phyloP scores from a whole-genome alignment of 2,329 filamentous ascomycete genomes.

The Aspergillus sp. region DNA sequence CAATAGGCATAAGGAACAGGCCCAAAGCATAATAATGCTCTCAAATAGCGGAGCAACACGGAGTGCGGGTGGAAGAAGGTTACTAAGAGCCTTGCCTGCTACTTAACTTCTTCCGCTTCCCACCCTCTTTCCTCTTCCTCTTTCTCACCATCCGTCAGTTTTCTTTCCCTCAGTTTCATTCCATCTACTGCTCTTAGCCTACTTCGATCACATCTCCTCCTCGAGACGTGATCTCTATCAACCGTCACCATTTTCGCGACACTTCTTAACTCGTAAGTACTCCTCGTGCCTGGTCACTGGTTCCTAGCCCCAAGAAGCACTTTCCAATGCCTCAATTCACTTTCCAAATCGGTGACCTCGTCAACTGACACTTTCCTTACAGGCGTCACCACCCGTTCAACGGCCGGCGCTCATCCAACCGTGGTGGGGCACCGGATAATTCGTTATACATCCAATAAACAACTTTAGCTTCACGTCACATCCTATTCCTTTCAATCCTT shows the following conservation, averaged over 20 bases:
- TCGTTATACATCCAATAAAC: constrained; percentile 43
- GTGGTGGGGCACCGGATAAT: constrained; percentile 70
- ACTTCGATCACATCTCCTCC: constrained; percentile 26
- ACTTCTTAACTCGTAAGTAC: constrained; percentile 86
- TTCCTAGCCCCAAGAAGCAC: too few relatives aligned
- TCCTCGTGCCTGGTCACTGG: too few relatives aligned
- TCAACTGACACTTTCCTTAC: constrained; percentile 7
- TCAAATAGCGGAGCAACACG: too few relatives aligned
- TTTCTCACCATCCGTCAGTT: background rate
- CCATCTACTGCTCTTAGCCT: constrained; percentile 13
- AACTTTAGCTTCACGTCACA: constrained; percentile 3
- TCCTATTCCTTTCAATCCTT: constrained; percentile 14
- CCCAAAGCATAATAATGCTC: too few relatives aligned
- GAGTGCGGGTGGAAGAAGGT: background rate
- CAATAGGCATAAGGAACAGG: too few relatives aligned
- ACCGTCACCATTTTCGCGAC: constrained; percentile 98
- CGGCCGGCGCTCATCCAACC: constrained; percentile 87
- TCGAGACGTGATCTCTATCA: constrained; percentile 54
- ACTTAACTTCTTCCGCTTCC: constrained; percentile 5
- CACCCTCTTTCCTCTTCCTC: background rate
- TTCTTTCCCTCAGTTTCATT: constrained; percentile 9
- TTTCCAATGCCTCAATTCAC: too few relatives aligned
- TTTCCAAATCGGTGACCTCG: too few relatives aligned
- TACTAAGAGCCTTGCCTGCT: background rate
- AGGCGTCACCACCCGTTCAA: constrained; percentile 95